phyloP scores from a whole-genome alignment of 208 protist genomes.

The Trichomonas gallinae region DNA sequence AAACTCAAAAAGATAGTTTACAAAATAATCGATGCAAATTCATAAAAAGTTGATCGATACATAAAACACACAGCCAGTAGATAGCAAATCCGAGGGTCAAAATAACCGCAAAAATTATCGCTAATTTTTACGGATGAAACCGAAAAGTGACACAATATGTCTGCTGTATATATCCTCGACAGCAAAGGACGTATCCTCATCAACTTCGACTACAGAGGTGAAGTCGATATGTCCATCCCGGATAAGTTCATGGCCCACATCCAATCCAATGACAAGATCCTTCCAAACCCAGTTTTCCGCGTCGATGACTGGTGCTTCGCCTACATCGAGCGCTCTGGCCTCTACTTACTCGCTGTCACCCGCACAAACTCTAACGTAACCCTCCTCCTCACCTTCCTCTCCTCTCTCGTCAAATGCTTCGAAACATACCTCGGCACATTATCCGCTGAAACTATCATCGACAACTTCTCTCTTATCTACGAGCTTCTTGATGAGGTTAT shows the following conservation, averaged over 20 bases:
- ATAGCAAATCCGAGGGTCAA: too few species aligned
- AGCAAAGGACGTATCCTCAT: constrained; percentile 5
- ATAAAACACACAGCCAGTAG: too few species aligned
- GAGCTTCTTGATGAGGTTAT: constrained; percentile 83
- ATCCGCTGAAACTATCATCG: constrained; percentile 64
- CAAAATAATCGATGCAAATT: too few species aligned
- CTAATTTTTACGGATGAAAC: neutral
- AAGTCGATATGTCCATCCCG: constrained; percentile 17
- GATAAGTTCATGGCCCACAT: constrained; percentile 6
- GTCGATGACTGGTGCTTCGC: constrained; percentile 15
- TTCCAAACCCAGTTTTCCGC: neutral
- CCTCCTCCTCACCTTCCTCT: constrained; percentile 76
- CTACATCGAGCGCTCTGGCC: neutral
- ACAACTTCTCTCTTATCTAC: constrained; percentile 86
- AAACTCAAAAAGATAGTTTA: too few species aligned
- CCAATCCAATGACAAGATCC: neutral
- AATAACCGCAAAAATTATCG: neutral
- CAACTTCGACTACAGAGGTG: neutral
- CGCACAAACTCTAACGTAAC: constrained; percentile 75
- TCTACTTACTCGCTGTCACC: constrained; percentile 60
- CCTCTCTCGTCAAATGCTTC: constrained; percentile 56
- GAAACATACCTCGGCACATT: constrained; percentile 40
- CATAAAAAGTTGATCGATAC: too few species aligned
- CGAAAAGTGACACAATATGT: neutral
- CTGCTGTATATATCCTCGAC: constrained; percentile 17